Evolutionary conservation across 768 basidiomycete species (phyloP).

Genomic region (Dacryopinax spathularia): DNA sequence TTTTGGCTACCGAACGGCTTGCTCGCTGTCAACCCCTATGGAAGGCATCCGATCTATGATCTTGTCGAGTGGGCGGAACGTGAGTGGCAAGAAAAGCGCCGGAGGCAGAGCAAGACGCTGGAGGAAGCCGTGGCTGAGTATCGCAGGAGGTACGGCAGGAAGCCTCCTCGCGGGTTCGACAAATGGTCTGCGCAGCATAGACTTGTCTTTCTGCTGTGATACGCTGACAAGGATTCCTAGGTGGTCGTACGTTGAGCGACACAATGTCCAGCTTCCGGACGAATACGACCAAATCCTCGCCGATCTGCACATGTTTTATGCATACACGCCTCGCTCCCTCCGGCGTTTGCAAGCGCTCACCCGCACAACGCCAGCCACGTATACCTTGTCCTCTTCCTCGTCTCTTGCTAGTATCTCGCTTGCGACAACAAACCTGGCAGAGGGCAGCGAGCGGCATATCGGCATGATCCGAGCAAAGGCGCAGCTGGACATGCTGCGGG

Average conservation of each 20-base stretch:
- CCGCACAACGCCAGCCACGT: not conserved
- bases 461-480: not conserved
- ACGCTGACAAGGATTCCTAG: constrained; percentile 11
- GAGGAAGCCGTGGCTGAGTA: constrained; percentile 30
- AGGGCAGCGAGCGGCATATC: not conserved
- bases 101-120: constrained; percentile 26
- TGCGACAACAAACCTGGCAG: not conserved
- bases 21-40: constrained; percentile 26
- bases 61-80: constrained; percentile 28
- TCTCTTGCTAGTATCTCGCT: not conserved
- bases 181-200: constrained; percentile 24
- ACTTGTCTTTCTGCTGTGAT: not conserved
- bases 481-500: not conserved
- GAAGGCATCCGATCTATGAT: constrained; percentile 34
- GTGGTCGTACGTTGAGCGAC: constrained; percentile 34
- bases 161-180: constrained; percentile 33
- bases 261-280: constrained; percentile 38
- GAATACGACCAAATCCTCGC: constrained; percentile 40
- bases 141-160: constrained; percentile 22
- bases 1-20: constrained; percentile 20
- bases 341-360: not conserved
- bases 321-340: not conserved
- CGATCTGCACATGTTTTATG: constrained; percentile 31
- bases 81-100: constrained; percentile 27
- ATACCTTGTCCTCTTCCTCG: not conserved